Conservation (phyloP, 345 rosid genomes). For the Anacardium occidentale region DNA sequence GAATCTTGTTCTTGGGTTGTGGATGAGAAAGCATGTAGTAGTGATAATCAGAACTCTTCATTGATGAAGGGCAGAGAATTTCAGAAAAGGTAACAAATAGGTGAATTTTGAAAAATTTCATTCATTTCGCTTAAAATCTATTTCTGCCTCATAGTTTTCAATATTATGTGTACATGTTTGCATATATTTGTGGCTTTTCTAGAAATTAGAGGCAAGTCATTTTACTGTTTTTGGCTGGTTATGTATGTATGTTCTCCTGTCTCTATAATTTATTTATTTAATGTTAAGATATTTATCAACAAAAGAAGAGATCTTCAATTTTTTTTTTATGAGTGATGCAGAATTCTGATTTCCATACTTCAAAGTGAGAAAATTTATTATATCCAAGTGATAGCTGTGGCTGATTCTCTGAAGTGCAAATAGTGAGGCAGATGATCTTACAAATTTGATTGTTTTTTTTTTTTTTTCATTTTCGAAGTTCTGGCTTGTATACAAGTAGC, state of each 20-base stretch:
- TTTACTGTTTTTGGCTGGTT: neutral
- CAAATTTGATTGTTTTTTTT: neutral
- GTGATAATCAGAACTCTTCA: constrained; percentile 55
- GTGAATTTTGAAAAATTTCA: constrained; percentile 9
- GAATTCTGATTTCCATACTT: neutral
- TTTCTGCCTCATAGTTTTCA: neutral
- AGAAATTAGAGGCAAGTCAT: neutral
- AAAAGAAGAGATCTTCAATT: neutral
- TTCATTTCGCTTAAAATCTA: neutral
- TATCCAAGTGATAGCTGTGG: neutral
- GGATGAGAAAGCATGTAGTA: constrained; percentile 70
- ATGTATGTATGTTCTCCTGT: neutral
- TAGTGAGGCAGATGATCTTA: neutral
- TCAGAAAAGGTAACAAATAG: constrained; percentile 48
- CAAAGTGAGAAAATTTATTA: neutral
- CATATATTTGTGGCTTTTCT: neutral
- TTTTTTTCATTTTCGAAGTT: neutral
- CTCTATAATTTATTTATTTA: neutral
- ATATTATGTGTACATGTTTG: neutral
- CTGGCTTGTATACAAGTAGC: neutral
- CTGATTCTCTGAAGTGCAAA: neutral
- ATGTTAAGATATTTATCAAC: neutral
- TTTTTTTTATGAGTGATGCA: neutral
- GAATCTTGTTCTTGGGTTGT: constrained; percentile 72
- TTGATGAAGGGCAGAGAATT: constrained; percentile 38